A percentile compares a stretch with the other conserved stretches of the same genome.
phyloP scores from a whole-genome alignment of 768 basidiomycete species.

The Filobasidium wieringae region DNA sequence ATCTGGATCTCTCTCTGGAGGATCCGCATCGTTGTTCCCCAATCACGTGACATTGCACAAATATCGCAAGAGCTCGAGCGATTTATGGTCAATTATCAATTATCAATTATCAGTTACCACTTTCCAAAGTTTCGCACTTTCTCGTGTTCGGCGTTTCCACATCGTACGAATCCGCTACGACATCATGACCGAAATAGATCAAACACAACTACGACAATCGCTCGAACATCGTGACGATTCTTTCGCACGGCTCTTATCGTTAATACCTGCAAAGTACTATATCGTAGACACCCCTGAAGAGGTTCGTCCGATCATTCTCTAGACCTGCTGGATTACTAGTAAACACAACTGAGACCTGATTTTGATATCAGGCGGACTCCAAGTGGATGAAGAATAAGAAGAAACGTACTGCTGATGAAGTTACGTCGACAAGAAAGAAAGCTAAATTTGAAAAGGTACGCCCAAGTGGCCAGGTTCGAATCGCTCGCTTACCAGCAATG shows the following conservation, averaged over 20 bases:
- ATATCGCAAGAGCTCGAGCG: too few species aligned
- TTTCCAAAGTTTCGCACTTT: too few species aligned
- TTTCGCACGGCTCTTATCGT: slow-evolving; percentile 67
- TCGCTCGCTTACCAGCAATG: not conserved
- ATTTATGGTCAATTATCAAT: too few species aligned
- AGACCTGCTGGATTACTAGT: not conserved
- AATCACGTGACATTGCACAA: too few species aligned
- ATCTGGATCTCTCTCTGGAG: too few species aligned
- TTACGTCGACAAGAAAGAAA: slow-evolving; percentile 80
- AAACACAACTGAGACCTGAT: not conserved
- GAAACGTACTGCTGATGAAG: slow-evolving; percentile 68
- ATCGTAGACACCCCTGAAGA: slow-evolving; percentile 58
- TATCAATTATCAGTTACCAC: too few species aligned
- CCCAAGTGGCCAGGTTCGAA: not conserved
- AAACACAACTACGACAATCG: slow-evolving; percentile 32
- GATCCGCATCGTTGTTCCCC: too few species aligned
- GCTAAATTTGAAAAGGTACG: slow-evolving; percentile 68
- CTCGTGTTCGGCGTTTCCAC: too few species aligned
- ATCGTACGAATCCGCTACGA: too few species aligned
- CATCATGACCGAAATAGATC: too few species aligned
- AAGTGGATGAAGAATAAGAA: slow-evolving; percentile 60
- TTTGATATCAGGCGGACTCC: slow-evolving; percentile 23
- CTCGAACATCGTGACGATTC: slow-evolving; percentile 73
- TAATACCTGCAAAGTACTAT: slow-evolving; percentile 87
- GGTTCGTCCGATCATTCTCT: slow-evolving; percentile 39